Evolutionary conservation across 768 basidiomycete genomes (phyloP).

Genomic region (Kwoniella pini): DNA sequence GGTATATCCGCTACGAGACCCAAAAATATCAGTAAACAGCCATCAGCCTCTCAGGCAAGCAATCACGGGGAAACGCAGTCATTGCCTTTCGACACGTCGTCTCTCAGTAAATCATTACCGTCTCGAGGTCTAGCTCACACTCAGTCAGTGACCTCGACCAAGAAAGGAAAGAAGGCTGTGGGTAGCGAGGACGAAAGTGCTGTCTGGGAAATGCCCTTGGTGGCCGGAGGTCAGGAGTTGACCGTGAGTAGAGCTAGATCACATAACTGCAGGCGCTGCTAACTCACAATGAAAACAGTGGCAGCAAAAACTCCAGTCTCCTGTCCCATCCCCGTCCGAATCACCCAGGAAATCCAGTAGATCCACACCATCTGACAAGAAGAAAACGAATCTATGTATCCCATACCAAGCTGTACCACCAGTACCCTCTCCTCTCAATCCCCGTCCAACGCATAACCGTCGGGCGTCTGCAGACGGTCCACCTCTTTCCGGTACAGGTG

Average conservation of each 20-base stretch:
- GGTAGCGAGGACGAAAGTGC: conserved; percentile 35
- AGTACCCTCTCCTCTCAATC: conserved; percentile 30
- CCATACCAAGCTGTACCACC: conserved; percentile 8
- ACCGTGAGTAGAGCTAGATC: conserved; percentile 43
- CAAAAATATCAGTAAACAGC: neutral
- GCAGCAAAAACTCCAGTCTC: conserved; percentile 36
- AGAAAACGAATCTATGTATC: conserved; percentile 11
- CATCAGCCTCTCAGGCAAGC: neutral
- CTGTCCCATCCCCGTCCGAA: neutral
- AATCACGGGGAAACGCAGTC: neutral
- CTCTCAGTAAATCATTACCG: conserved; percentile 17
- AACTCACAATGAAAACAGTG: conserved; percentile 28
- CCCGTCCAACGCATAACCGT: conserved; percentile 17
- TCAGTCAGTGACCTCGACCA: conserved; percentile 2
- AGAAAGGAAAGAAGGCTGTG: conserved; percentile 4
- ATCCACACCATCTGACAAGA: conserved; percentile 4
- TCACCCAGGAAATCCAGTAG: conserved; percentile 1
- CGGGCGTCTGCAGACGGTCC: conserved; percentile 18
- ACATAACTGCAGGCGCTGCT: too few species aligned
- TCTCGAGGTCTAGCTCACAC: conserved; percentile 11
- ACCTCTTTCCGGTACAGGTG: neutral
- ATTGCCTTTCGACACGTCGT: conserved; percentile 2
- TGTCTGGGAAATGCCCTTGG: conserved; percentile 44
- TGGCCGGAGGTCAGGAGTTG: conserved; percentile 28
- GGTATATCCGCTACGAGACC: conserved; percentile 7